Percentiles rank a stretch among this genome's conserved stretches.
Conservation (phyloP, 176 grass and related monocot genomes). For the Carex kokanica region DNA sequence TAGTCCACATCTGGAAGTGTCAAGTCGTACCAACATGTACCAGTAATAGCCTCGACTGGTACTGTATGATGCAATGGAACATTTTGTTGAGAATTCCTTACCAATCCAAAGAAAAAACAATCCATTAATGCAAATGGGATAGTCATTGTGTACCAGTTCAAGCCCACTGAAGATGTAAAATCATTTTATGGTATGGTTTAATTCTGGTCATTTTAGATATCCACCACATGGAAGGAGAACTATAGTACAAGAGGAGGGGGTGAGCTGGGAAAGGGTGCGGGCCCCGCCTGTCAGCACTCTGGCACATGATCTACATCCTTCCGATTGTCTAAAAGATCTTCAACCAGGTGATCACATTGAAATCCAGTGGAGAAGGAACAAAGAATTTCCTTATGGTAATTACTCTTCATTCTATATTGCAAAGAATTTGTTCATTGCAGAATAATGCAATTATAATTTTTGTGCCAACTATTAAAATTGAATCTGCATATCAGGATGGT, state of each 20-base stretch:
- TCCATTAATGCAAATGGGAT: neutral
- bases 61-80: neutral
- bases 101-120: neutral
- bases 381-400: conserved; percentile 91
- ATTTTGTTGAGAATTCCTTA: neutral
- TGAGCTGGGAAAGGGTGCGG: conserved; percentile 82
- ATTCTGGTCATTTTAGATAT: conserved; percentile 49
- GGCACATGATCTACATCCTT: conserved; percentile 73
- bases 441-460: conserved; percentile 44
- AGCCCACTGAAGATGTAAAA: neutral
- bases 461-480: conserved; percentile 33
- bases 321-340: conserved; percentile 73
- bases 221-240: conserved; percentile 71
- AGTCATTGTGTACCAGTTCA: neutral
- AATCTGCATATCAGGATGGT: conserved; percentile 84
- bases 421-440: conserved; percentile 21
- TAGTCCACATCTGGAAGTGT: neutral
- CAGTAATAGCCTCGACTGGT: conserved; percentile 5
- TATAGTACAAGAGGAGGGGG: conserved; percentile 59
- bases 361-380: conserved; percentile 99
- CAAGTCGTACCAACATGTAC: neutral
- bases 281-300: conserved; percentile 49
- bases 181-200: neutral
- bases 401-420: conserved; percentile 15
- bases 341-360: conserved; percentile 72